Percentiles rank a stretch among this genome's conserved stretches.
phyloP scores from a whole-genome alignment of 768 basidiomycete genomes.

The Termitomyces sp. region DNA sequence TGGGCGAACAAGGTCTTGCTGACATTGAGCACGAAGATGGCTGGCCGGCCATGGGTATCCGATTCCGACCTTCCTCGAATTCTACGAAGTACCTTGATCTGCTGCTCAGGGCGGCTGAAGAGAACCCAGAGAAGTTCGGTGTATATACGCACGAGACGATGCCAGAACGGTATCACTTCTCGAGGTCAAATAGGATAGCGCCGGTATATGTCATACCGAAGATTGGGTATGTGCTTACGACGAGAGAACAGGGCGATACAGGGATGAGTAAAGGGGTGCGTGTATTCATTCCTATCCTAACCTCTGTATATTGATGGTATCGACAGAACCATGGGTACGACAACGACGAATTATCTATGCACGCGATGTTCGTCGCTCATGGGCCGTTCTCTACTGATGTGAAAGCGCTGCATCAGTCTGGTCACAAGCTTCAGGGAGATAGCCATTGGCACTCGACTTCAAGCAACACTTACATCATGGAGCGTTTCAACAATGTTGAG shows the following conservation, averaged over 20 bases:
- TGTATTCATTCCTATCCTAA: constrained; percentile 5
- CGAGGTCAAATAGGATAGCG: constrained; percentile 70
- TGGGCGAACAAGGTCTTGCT: constrained; percentile 57
- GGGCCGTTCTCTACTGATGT: constrained; percentile 77
- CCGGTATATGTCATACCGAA: constrained; percentile 83
- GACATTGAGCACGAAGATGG: constrained; percentile 75
- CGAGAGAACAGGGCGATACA: constrained; percentile 49
- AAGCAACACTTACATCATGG: constrained; percentile 66
- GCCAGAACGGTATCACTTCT: constrained; percentile 78
- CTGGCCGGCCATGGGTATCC: constrained; percentile 86
- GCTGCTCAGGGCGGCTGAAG: constrained; percentile 46
- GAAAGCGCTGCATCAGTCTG: constrained; percentile 48
- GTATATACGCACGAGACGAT: constrained; percentile 80
- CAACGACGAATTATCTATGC: constrained; percentile 72
- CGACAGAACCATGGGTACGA: constrained; percentile 87
- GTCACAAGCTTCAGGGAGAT: constrained; percentile 28
- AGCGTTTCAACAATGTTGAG: constrained; percentile 83
- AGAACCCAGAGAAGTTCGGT: constrained; percentile 61
- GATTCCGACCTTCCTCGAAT: constrained; percentile 62
- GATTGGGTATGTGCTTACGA: constrained; percentile 77
- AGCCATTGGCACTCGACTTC: constrained; percentile 58
- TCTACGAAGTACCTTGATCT: constrained; percentile 47
- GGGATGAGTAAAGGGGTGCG: constrained; percentile 75
- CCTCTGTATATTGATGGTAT: not conserved
- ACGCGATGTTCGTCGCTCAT: constrained; percentile 87